These are phyloP conservation scores for Solanum chiquidenum DNA, from an alignment of 257 asterid species.

Conservation along the genomic window DNA sequence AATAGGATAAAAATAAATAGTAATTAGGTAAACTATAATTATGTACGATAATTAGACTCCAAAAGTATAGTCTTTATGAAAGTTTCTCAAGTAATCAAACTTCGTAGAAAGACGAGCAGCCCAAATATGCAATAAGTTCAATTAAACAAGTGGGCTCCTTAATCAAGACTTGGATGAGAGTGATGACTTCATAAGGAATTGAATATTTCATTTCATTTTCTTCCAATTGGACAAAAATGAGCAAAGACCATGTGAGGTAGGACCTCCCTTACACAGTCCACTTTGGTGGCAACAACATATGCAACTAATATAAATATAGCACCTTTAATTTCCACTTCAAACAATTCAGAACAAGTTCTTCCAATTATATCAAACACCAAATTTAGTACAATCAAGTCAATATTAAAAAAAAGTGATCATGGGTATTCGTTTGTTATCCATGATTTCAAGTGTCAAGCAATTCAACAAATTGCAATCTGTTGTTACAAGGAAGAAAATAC, in stretches of 20 bases:
- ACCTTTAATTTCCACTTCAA: background rate
- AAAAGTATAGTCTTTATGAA: background rate
- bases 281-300: background rate
- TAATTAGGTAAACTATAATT: background rate
- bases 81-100: background rate
- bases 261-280: background rate
- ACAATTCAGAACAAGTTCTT: background rate
- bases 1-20: background rate
- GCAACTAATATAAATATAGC: background rate
- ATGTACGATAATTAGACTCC: too few species aligned
- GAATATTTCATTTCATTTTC: background rate
- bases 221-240: background rate
- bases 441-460: conserved; percentile 10
- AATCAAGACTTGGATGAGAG: background rate
- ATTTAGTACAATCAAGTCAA: background rate
- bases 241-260: conserved; percentile 13
- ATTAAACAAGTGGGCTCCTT: background rate
- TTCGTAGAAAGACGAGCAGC: background rate
- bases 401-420: background rate
- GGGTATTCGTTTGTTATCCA: conserved; percentile 19
- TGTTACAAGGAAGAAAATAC: background rate
- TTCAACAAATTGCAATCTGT: conserved; percentile 7
- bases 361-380: background rate
- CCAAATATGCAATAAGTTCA: background rate
- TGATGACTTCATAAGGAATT: background rate